These are phyloP conservation scores for Cutaneotrichosporon sp. DNA, from an alignment of 1,284 basidiomycete species.

Conservation along the genomic window DNA sequence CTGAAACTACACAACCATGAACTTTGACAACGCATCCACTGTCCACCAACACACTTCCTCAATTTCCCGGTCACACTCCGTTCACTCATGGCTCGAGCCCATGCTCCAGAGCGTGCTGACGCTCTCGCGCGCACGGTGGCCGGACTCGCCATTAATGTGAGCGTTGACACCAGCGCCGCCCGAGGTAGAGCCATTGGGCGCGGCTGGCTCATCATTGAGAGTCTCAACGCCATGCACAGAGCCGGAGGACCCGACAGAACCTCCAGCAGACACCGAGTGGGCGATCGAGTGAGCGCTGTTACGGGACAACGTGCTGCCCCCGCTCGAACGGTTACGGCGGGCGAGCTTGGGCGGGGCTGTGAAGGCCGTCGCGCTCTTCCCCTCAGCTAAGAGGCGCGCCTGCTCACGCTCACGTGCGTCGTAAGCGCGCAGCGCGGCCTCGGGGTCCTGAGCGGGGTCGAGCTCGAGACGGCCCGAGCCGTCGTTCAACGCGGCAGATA, in stretches of 20 bases:
- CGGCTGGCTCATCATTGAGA: too few relatives aligned
- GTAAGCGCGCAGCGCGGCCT: slow-evolving; percentile 26
- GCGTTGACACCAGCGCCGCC: neutral
- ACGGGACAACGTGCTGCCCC: neutral
- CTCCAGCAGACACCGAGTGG: too few relatives aligned
- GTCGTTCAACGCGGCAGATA: slow-evolving; percentile 24
- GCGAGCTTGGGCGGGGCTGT: slow-evolving; percentile 27
- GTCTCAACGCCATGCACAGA: too few relatives aligned
- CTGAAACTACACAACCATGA: too few relatives aligned
- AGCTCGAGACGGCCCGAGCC: slow-evolving; percentile 7
- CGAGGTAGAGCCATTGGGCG: neutral
- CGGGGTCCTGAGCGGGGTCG: slow-evolving; percentile 6
- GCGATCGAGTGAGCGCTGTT: neutral
- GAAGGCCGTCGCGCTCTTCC: slow-evolving; percentile 22
- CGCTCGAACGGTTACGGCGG: slow-evolving; percentile 4
- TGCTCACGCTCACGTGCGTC: slow-evolving; percentile 32
- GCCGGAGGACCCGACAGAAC: too few relatives aligned
- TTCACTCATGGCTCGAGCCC: slow-evolving; percentile 11
- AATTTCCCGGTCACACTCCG: too few relatives aligned
- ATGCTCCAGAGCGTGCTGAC: slow-evolving; percentile 27
- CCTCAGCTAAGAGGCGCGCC: slow-evolving; percentile 26
- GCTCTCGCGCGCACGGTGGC: slow-evolving; percentile 12
- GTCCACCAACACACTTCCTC: too few relatives aligned
- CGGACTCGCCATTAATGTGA: neutral
- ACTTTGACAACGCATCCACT: too few relatives aligned